Evolutionary conservation across 2,329 filamentous ascomycete species (phyloP).

Genomic region (Ophiostoma ulmi): DNA sequence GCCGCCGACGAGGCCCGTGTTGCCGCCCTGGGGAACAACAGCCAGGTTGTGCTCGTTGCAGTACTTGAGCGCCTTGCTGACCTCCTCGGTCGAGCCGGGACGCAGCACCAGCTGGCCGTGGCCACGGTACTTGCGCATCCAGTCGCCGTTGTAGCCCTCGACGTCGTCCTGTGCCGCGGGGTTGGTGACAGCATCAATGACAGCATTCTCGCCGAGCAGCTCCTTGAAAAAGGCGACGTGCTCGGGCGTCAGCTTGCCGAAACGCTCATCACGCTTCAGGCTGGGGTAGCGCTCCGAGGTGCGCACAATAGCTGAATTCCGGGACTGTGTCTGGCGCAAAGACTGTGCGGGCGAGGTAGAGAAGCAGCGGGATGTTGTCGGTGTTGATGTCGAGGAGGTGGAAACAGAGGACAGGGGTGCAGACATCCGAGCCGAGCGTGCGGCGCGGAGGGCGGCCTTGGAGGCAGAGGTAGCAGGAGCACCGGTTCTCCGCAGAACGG

Average conservation of each 20-base stretch:
- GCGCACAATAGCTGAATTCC: conserved; percentile 49
- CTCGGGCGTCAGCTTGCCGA: conserved; percentile 65
- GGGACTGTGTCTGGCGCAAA: conserved; percentile 13
- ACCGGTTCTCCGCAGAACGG: conserved; percentile 21
- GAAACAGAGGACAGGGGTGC: not conserved
- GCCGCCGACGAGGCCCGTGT: conserved; percentile 91
- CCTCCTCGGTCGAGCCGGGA: conserved; percentile 76
- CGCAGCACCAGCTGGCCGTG: conserved; percentile 83
- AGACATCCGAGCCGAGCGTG: conserved; percentile 12
- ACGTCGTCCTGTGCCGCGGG: conserved; percentile 70
- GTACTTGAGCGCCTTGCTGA: conserved; percentile 86
- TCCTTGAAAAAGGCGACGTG: conserved; percentile 79
- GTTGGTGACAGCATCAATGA: conserved; percentile 76
- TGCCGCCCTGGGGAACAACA: conserved; percentile 94
- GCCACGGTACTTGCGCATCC: conserved; percentile 98
- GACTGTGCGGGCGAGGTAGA: conserved; percentile 21
- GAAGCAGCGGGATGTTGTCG: conserved; percentile 16
- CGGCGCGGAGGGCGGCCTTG: conserved; percentile 15
- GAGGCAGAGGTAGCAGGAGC: not conserved
- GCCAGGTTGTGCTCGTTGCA: conserved; percentile 91
- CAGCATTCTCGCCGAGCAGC: conserved; percentile 70
- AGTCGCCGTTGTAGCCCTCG: conserved; percentile 90
- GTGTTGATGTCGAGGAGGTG: not conserved
- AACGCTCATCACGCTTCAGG: conserved; percentile 72
- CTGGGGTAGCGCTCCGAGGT: conserved; percentile 83